These are phyloP conservation scores for Trifolium dubium DNA, from an alignment of 306 rosid species.

Conservation along the genomic window DNA sequence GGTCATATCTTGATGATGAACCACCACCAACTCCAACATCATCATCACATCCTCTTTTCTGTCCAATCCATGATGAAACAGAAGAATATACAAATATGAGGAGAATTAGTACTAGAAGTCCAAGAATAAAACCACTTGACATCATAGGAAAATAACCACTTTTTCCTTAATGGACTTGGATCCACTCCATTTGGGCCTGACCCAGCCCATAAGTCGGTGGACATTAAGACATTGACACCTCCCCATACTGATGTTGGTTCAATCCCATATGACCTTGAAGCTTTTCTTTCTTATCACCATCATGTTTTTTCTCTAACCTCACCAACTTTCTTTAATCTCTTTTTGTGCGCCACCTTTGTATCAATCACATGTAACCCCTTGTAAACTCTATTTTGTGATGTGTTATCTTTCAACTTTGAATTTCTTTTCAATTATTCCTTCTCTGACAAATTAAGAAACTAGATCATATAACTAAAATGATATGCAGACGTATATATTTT, in stretches of 20 bases:
- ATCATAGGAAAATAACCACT: conserved; percentile 37
- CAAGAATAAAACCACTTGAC: conserved; percentile 42
- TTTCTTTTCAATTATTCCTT: too few relatives aligned
- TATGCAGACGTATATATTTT: too few relatives aligned
- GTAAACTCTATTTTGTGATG: background rate
- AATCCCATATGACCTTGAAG: background rate
- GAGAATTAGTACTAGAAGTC: conserved; percentile 9
- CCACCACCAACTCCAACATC: conserved; percentile 2
- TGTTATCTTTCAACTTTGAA: background rate
- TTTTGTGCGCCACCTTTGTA: conserved; percentile 50
- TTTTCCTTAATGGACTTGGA: conserved; percentile 23
- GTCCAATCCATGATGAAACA: conserved; percentile 51
- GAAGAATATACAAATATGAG: conserved; percentile 38
- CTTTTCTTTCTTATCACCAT: conserved; percentile 19
- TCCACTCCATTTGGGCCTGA: conserved; percentile 44
- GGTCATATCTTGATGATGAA: conserved; percentile 16
- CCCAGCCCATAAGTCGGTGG: conserved; percentile 48
- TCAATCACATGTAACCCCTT: conserved; percentile 29
- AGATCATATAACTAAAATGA: background rate
- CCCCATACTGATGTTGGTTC: conserved; percentile 8
- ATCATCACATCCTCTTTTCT: conserved; percentile 72
- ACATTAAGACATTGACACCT: background rate
- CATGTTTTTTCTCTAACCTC: conserved; percentile 29
- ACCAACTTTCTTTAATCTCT: conserved; percentile 31
- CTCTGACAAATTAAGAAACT: conserved; percentile 22